Evolutionary conservation across 306 rosid species (phyloP).

Genomic region (Purshia tridentata): DNA sequence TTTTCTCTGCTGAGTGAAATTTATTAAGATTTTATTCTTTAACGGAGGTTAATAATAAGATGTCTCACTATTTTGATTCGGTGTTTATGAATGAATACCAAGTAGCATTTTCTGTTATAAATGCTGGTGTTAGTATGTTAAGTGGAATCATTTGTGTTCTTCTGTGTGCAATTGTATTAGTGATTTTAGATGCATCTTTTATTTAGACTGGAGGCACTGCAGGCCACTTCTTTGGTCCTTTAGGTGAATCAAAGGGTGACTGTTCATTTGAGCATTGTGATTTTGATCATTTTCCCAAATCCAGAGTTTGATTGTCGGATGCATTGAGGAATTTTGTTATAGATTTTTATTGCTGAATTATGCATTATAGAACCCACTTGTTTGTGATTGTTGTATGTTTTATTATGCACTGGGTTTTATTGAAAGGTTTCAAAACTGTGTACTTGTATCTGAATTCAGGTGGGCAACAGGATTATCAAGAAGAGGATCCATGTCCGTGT

Average conservation of each 20-base stretch:
- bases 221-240: background rate
- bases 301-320: background rate
- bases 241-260: background rate
- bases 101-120: no score
- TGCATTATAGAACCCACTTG: background rate
- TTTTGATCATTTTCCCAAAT: background rate
- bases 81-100: no score
- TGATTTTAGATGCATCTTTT: background rate
- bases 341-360: background rate
- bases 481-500: conserved; percentile 93
- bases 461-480: conserved; percentile 64
- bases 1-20: background rate
- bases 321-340: background rate
- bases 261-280: background rate
- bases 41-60: no score
- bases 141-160: no score
- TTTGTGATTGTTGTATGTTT: background rate
- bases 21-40: no score
- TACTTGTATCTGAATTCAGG: conserved; percentile 41
- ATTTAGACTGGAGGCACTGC: background rate
- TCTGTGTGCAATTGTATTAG: no score
- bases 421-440: background rate
- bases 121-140: no score
- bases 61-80: no score
- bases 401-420: background rate